Conservation (phyloP, 1,284 basidiomycete species). For the Phlebopus sp. region DNA sequence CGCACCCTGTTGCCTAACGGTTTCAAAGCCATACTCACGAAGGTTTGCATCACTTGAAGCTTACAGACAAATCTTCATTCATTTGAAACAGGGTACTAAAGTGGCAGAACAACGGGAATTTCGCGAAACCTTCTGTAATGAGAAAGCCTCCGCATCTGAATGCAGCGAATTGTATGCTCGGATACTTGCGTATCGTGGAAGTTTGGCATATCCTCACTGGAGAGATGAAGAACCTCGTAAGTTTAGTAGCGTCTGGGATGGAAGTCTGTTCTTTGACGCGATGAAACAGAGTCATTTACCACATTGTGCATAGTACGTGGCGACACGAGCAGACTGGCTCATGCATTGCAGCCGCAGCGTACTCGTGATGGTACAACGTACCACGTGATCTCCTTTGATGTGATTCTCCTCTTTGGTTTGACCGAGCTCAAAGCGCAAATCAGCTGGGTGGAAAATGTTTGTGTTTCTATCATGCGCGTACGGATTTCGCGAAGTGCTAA, state of each 20-base stretch:
- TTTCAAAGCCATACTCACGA: conserved; percentile 25
- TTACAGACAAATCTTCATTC: background rate
- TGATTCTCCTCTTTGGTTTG: conserved; percentile 25
- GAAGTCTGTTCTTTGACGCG: background rate
- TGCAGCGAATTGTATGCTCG: background rate
- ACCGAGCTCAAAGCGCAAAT: conserved; percentile 25
- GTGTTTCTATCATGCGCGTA: background rate
- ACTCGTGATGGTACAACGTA: conserved; percentile 9
- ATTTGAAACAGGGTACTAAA: conserved; percentile 30
- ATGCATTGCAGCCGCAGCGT: conserved; percentile 1
- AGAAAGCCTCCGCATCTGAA: conserved; percentile 1
- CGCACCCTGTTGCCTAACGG: conserved; percentile 1
- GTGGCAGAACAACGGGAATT: conserved; percentile 34
- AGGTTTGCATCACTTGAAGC: conserved; percentile 13
- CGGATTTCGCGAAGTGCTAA: no score
- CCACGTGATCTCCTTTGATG: conserved; percentile 14
- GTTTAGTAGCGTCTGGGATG: background rate
- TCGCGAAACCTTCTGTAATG: conserved; percentile 14
- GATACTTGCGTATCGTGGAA: conserved; percentile 16
- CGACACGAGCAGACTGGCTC: conserved; percentile 7
- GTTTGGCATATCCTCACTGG: conserved; percentile 14
- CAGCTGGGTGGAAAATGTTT: conserved; percentile 20
- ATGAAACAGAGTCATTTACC: conserved; percentile 15
- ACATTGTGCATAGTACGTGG: conserved; percentile 17
- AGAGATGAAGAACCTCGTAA: conserved; percentile 16